Percentiles rank a stretch among this genome's conserved stretches.
Conservation (phyloP, 768 basidiomycete species). For the Trametes gibbosa region DNA sequence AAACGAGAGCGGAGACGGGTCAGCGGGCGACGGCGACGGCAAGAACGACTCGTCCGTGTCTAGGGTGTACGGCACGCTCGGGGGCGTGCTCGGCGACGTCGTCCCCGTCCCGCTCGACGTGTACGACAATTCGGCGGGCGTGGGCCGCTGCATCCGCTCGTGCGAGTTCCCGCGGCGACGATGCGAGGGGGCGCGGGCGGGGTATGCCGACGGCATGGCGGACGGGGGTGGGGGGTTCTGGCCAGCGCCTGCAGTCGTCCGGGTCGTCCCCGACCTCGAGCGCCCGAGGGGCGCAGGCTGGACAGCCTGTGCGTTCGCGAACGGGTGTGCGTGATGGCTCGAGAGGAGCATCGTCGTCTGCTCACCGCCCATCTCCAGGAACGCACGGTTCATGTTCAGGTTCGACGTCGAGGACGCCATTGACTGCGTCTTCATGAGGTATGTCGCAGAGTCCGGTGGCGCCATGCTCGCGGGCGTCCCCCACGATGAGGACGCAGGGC, state of each 20-base stretch:
- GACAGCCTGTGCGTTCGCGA: slow-evolving; percentile 12
- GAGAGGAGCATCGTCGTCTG: neutral
- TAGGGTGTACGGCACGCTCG: neutral
- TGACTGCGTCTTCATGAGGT: slow-evolving; percentile 2
- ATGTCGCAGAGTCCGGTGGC: slow-evolving; percentile 10
- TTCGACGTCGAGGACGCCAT: slow-evolving; percentile 10
- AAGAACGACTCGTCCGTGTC: slow-evolving; percentile 12
- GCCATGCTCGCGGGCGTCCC: slow-evolving; percentile 12
- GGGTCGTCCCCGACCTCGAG: neutral
- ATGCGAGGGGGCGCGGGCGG: neutral
- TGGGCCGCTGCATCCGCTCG: no score
- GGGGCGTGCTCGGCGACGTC: neutral
- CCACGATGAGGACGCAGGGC: slow-evolving; percentile 15
- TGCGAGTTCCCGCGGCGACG: neutral
- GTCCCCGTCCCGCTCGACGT: neutral
- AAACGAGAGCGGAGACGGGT: slow-evolving; percentile 1
- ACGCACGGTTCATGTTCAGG: neutral
- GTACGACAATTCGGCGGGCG: no score
- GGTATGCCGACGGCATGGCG: neutral
- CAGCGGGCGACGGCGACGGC: slow-evolving; percentile 7
- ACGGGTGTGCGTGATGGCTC: slow-evolving; percentile 14
- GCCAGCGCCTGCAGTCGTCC: neutral
- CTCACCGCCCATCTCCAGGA: neutral
- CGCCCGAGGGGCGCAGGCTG: neutral
- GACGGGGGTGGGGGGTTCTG: neutral